Evolutionary conservation across 345 rosid species (phyloP).

Genomic region (Kernera saxatilis): DNA sequence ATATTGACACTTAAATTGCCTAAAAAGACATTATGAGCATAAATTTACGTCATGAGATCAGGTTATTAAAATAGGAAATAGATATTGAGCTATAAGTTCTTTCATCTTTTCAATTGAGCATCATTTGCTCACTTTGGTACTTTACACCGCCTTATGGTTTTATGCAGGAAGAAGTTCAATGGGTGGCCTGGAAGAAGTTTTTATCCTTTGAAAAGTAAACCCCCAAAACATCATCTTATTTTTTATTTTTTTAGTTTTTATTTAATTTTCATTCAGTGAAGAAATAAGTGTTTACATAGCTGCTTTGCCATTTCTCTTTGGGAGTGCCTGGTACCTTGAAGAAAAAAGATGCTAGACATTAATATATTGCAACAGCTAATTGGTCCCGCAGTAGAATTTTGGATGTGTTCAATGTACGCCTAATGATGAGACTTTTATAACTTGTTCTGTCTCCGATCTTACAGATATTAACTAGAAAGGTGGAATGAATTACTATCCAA

Average conservation of each 20-base stretch:
- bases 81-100: background rate
- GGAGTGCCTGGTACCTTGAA: background rate
- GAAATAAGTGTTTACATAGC: background rate
- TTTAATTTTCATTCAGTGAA: background rate
- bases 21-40: background rate
- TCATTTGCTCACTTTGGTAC: background rate
- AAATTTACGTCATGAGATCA: background rate
- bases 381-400: background rate
- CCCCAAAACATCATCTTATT: background rate
- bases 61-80: background rate
- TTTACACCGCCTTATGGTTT: conserved; percentile 3
- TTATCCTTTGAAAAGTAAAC: conserved; percentile 85
- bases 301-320: background rate
- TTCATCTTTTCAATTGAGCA: background rate
- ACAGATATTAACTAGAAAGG: conserved; percentile 1
- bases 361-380: background rate
- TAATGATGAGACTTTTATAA: background rate
- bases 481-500: background rate
- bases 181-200: conserved; percentile 93
- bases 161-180: conserved; percentile 81
- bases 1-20: background rate
- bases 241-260: background rate
- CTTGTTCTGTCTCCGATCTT: too few relatives aligned
- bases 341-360: background rate
- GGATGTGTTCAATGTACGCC: background rate